Evolutionary conservation across 768 basidiomycete genomes (phyloP).

Genomic region (Cystofilobasidium capitatum): DNA sequence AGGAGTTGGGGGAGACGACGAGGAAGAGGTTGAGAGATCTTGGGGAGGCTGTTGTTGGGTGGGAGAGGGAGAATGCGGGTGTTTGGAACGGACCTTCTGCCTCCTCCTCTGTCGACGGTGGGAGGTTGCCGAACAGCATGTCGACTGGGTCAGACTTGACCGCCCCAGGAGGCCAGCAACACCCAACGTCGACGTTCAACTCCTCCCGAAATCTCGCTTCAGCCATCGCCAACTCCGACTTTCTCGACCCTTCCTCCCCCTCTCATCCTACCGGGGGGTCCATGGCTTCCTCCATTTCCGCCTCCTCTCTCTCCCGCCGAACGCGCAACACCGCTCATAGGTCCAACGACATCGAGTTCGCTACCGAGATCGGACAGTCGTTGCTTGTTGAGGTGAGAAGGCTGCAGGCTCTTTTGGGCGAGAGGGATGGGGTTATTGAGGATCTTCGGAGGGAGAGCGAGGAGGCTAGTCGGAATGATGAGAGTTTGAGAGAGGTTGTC

Average conservation of each 20-base stretch:
- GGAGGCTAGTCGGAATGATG: conserved; percentile 3
- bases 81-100: conserved; percentile 31
- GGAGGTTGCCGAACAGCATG: background rate
- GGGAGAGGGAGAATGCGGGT: conserved; percentile 38
- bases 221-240: conserved; percentile 11
- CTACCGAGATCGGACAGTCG: conserved; percentile 92
- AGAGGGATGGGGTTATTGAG: conserved; percentile 84
- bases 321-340: conserved; percentile 35
- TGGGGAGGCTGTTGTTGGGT: conserved; percentile 34
- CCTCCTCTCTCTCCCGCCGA: conserved; percentile 12
- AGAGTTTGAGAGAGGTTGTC: conserved; percentile 57
- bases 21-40: conserved; percentile 32
- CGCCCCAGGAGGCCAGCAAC: background rate
- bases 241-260: conserved; percentile 10
- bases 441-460: conserved; percentile 74
- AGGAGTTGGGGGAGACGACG: conserved; percentile 33
- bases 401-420: conserved; percentile 77
- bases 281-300: background rate
- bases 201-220: conserved; percentile 13
- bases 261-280: background rate
- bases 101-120: background rate
- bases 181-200: background rate
- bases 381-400: conserved; percentile 83
- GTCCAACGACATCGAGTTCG: conserved; percentile 61
- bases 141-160: background rate